phyloP scores from a whole-genome alignment of 2,329 filamentous ascomycete genomes.

The Trichophyton simii region DNA sequence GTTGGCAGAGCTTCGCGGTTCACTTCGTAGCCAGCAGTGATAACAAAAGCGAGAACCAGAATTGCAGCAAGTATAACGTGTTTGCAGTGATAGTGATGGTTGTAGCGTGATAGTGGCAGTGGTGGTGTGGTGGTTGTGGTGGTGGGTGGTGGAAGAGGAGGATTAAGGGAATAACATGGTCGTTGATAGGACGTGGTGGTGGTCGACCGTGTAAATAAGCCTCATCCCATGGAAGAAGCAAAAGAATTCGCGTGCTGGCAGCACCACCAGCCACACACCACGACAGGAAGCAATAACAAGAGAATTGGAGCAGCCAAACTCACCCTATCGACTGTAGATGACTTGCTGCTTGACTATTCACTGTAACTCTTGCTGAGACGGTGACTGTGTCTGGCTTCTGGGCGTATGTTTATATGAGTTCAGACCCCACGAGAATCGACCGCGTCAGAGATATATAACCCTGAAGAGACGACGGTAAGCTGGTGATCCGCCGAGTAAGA shows the following conservation, averaged over 20 bases:
- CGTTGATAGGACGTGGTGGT: not conserved
- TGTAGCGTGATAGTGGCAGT: no score
- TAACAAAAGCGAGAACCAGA: not conserved
- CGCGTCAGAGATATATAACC: constrained; percentile 5
- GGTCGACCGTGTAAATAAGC: not conserved
- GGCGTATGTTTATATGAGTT: not conserved
- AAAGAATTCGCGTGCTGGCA: not conserved
- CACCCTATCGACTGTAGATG: not conserved
- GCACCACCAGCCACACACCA: not conserved
- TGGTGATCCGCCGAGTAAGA: not conserved
- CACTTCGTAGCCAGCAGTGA: not conserved
- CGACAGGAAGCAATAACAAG: not conserved
- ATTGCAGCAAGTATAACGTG: not conserved
- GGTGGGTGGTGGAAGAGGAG: not conserved
- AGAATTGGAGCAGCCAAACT: not conserved
- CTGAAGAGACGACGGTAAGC: not conserved
- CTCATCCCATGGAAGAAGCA: not conserved
- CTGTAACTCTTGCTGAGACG: not conserved
- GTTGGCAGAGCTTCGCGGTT: not conserved
- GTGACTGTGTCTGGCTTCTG: not conserved
- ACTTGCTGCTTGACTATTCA: not conserved
- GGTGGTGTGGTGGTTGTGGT: not conserved
- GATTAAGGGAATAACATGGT: not conserved
- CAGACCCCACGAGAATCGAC: constrained; percentile 6
- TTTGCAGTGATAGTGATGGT: no score